A percentile compares a stretch with the other conserved stretches of the same genome.
Conservation (phyloP, 495 filamentous ascomycete species). For the Aspergillus saccharolyticus region DNA sequence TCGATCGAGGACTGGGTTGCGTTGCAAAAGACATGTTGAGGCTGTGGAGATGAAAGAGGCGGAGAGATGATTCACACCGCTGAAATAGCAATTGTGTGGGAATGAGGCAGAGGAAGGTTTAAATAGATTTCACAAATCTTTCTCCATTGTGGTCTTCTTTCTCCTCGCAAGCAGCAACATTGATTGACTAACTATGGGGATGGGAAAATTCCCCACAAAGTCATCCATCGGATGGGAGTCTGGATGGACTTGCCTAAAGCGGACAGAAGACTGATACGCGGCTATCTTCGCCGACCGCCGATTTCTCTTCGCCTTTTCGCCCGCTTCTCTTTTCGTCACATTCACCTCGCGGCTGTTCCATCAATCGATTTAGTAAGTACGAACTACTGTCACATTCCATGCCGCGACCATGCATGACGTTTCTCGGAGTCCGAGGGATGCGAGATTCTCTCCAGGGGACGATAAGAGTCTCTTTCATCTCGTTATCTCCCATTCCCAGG, state of each 20-base stretch:
- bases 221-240: neutral
- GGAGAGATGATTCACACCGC: neutral
- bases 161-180: no score
- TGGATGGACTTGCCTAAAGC: slow-evolving; percentile 25
- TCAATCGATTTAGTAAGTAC: no score
- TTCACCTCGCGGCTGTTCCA: no score
- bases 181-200: no score
- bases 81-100: neutral
- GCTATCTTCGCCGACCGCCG: neutral
- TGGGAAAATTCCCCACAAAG: neutral
- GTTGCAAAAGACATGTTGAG: slow-evolving; percentile 14
- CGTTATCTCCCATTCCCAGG: no score
- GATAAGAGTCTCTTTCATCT: neutral
- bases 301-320: no score
- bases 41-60: neutral
- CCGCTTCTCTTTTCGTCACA: no score
- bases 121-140: neutral
- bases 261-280: slow-evolving; percentile 11
- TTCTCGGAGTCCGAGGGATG: neutral
- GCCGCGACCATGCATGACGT: no score
- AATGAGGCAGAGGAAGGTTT: neutral
- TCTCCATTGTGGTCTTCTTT: no score
- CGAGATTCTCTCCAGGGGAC: neutral
- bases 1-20: slow-evolving; percentile 7
- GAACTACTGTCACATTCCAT: no score